phyloP scores from a whole-genome alignment of 2,329 filamentous ascomycete genomes.

The Colletotrichum cuscutae region DNA sequence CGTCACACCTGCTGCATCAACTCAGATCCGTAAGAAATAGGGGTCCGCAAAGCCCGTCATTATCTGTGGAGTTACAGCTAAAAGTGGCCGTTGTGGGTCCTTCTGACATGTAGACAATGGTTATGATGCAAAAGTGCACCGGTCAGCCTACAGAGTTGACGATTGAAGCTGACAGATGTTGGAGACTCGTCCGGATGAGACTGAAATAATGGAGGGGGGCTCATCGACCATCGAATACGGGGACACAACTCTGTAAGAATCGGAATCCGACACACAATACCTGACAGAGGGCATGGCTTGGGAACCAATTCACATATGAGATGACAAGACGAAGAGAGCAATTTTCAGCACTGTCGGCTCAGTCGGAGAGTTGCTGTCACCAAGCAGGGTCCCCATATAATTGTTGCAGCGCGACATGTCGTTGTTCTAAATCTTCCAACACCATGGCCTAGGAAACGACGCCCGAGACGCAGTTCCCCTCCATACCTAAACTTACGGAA shows the following conservation, averaged over 20 bases:
- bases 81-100: slow-evolving; percentile 1
- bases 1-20: background rate
- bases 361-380: slow-evolving; percentile 17
- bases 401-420: background rate
- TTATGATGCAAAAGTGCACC: slow-evolving; percentile 21
- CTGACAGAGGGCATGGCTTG: background rate
- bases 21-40: background rate
- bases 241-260: slow-evolving; percentile 16
- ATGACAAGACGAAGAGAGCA: background rate
- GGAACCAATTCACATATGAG: background rate
- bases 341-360: background rate
- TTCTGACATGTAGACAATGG: background rate
- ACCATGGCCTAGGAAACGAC: slow-evolving; percentile 7
- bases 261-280: background rate
- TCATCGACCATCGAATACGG: background rate
- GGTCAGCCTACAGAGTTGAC: background rate
- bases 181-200: background rate
- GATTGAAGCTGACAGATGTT: background rate
- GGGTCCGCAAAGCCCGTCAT: background rate
- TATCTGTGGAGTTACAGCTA: background rate
- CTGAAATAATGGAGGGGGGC: background rate
- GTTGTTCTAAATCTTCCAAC: background rate
- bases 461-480: background rate
- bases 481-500: background rate
- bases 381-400: slow-evolving; percentile 11